A percentile compares a stretch with the other conserved stretches of the same genome.
Conservation (phyloP, 1,284 basidiomycete genomes). For the Ustilago esculenta region DNA sequence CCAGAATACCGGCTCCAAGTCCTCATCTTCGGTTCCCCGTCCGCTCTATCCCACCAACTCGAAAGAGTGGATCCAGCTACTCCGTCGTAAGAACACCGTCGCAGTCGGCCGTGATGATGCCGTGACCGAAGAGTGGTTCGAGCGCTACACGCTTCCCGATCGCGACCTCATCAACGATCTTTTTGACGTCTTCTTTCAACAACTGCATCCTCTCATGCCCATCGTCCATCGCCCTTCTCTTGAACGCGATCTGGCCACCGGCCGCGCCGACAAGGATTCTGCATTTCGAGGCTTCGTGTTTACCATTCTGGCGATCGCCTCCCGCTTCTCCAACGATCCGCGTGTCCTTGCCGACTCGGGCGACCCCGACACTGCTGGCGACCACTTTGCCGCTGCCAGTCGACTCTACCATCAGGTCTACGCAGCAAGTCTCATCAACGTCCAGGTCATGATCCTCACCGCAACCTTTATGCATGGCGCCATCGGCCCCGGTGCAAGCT, state of each 20-base stretch:
- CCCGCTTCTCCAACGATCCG: conserved; percentile 53
- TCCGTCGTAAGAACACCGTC: conserved; percentile 56
- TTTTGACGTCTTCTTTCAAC: conserved; percentile 50
- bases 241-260: conserved; percentile 44
- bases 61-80: conserved; percentile 55
- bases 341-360: conserved; percentile 49
- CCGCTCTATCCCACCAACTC: conserved; percentile 56
- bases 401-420: conserved; percentile 60
- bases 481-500: conserved; percentile 55
- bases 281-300: conserved; percentile 62
- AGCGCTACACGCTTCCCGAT: conserved; percentile 53
- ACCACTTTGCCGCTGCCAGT: conserved; percentile 59
- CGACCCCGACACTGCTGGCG: conserved; percentile 53
- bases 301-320: conserved; percentile 56
- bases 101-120: conserved; percentile 59
- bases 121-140: conserved; percentile 52
- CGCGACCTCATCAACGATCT: conserved; percentile 45
- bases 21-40: conserved; percentile 13
- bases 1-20: not conserved
- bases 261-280: conserved; percentile 52
- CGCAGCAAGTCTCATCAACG: conserved; percentile 58
- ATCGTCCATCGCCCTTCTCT: conserved; percentile 55
- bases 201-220: conserved; percentile 57
- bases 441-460: conserved; percentile 58
- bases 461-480: conserved; percentile 56